These are phyloP conservation scores for Penicillium sp. DNA, from an alignment of 2,329 filamentous ascomycete species.

Conservation along the genomic window DNA sequence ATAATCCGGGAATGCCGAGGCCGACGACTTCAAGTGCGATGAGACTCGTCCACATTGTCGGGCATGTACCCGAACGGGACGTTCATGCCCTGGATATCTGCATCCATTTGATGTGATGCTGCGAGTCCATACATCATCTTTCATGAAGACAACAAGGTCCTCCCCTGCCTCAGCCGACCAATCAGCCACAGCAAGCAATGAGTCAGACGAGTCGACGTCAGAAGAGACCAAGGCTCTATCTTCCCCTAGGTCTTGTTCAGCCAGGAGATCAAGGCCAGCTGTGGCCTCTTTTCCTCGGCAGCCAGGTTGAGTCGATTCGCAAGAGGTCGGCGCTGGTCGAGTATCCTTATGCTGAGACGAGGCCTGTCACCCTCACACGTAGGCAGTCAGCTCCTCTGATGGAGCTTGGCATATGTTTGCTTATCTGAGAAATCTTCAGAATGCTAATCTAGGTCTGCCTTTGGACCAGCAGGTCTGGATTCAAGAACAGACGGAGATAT, in stretches of 20 bases:
- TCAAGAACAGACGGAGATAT: slow-evolving; percentile 24
- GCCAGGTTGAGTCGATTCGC: slow-evolving; percentile 25
- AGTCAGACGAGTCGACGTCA: neutral
- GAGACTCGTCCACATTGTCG: slow-evolving; percentile 33
- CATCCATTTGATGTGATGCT: slow-evolving; percentile 34
- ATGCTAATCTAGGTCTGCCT: slow-evolving; percentile 19
- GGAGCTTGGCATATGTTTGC: slow-evolving; percentile 29
- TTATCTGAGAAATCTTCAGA: slow-evolving; percentile 24
- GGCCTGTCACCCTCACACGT: slow-evolving; percentile 21
- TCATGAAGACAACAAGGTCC: slow-evolving; percentile 4
- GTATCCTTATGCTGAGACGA: slow-evolving; percentile 27
- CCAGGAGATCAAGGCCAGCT: neutral
- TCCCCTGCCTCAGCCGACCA: neutral
- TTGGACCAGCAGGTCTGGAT: slow-evolving; percentile 27
- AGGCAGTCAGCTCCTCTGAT: slow-evolving; percentile 29
- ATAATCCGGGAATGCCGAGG: neutral
- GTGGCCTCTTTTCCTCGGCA: slow-evolving; percentile 23
- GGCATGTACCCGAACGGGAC: slow-evolving; percentile 31
- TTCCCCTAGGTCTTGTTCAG: neutral
- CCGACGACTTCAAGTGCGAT: slow-evolving; percentile 27
- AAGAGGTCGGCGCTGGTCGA: slow-evolving; percentile 25
- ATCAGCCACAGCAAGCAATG: neutral
- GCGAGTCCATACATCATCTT: slow-evolving; percentile 26
- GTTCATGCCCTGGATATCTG: slow-evolving; percentile 32
- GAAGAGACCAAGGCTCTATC: neutral